phyloP scores from a whole-genome alignment of 75 land plant species.

The Selaginella tamariscina region DNA sequence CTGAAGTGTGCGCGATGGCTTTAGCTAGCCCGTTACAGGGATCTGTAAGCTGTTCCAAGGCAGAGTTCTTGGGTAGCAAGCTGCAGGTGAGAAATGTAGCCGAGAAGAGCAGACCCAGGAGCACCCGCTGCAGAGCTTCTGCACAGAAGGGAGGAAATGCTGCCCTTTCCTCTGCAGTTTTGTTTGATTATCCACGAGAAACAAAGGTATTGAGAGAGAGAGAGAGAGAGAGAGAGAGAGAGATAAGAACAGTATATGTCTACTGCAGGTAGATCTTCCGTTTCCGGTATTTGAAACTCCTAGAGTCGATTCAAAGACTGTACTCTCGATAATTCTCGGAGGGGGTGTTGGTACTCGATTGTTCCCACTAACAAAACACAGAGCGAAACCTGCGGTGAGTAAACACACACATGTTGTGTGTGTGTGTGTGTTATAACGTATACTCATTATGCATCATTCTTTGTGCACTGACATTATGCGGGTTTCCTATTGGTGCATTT shows the following conservation, averaged over 20 bases:
- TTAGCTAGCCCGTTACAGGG: too few species aligned
- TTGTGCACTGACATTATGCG: too few species aligned
- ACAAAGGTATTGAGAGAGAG: too few species aligned
- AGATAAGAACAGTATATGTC: too few species aligned
- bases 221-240: too few species aligned
- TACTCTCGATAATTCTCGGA: slow-evolving; percentile 68
- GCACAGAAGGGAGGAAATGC: background rate
- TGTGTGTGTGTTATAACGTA: background rate
- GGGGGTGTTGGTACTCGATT: slow-evolving; percentile 91
- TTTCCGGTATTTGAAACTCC: slow-evolving; percentile 5
- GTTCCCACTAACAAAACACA: slow-evolving; percentile 75
- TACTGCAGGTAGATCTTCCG: background rate
- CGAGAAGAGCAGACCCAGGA: background rate
- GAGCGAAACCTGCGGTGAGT: slow-evolving; percentile 88
- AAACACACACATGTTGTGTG: background rate
- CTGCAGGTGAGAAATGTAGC: background rate
- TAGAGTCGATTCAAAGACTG: slow-evolving; percentile 57
- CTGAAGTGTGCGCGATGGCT: too few species aligned
- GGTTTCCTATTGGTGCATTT: too few species aligned
- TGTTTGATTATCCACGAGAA: background rate
- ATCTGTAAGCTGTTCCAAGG: too few species aligned
- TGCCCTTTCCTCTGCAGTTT: background rate
- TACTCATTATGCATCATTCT: too few species aligned
- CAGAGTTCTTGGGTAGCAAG: too few species aligned
- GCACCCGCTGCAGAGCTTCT: background rate